These are phyloP conservation scores for Aspergillus taichungensis DNA, from an alignment of 495 filamentous ascomycete genomes.

Conservation along the genomic window DNA sequence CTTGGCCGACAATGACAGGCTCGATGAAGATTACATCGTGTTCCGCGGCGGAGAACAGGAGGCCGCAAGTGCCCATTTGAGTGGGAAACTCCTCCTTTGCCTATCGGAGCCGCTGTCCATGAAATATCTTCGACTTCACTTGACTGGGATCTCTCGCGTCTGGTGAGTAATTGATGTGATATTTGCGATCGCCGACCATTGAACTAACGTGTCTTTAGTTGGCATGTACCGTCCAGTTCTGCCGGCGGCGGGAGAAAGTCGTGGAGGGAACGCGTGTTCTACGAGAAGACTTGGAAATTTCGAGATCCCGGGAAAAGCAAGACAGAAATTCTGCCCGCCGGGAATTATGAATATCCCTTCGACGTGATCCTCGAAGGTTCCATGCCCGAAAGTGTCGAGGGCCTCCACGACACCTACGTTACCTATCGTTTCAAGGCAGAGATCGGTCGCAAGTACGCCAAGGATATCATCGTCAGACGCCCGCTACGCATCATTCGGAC, in stretches of 20 bases:
- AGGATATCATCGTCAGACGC: constrained; percentile 69
- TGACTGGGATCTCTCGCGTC: constrained; percentile 62
- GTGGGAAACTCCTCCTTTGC: constrained; percentile 68
- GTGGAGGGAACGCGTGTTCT: constrained; percentile 47
- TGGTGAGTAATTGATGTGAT: constrained; percentile 43
- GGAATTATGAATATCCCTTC: constrained; percentile 89
- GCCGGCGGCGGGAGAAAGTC: constrained; percentile 36
- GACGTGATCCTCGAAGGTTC: constrained; percentile 66
- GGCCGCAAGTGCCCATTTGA: constrained; percentile 63
- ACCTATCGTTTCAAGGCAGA: constrained; percentile 84
- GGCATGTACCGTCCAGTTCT: constrained; percentile 39
- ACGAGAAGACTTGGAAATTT: constrained; percentile 48
- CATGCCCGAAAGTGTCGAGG: constrained; percentile 82
- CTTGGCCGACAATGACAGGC: constrained; percentile 34
- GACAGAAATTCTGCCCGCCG: constrained; percentile 56
- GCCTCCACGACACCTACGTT: constrained; percentile 68
- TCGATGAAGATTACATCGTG: constrained; percentile 71
- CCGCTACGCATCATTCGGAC: constrained; percentile 84
- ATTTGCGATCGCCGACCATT: not conserved
- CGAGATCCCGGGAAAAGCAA: constrained; percentile 39
- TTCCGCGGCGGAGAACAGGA: constrained; percentile 69
- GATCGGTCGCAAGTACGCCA: constrained; percentile 69
- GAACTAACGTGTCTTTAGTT: constrained; percentile 24
- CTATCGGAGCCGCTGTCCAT: constrained; percentile 58
- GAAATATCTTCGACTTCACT: constrained; percentile 60